Conservation (phyloP, 345 rosid species). For the Syzygium oleosum region DNA sequence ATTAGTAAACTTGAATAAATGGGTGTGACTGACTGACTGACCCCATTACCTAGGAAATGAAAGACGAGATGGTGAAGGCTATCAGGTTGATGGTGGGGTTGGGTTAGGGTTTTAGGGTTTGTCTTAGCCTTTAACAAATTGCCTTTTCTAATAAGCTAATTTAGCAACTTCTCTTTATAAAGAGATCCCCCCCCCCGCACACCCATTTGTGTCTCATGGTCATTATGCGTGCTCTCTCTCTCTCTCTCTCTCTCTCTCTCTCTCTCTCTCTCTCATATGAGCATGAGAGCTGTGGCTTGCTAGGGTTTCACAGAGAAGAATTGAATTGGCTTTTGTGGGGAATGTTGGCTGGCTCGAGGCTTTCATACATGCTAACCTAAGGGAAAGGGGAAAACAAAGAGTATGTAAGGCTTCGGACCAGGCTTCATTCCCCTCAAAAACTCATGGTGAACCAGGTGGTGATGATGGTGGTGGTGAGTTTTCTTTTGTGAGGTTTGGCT, state of each 20-base stretch:
- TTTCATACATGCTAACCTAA: neutral
- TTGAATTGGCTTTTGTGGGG: constrained; percentile 17
- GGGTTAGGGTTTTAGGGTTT: neutral
- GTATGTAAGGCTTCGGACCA: constrained; percentile 27
- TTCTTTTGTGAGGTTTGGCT: neutral
- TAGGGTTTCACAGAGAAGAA: neutral
- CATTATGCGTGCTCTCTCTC: neutral
- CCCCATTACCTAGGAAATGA: constrained; percentile 29
- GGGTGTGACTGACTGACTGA: neutral
- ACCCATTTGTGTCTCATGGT: neutral
- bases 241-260: neutral
- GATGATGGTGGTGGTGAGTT: neutral
- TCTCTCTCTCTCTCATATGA: neutral
- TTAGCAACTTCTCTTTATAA: constrained; percentile 2
- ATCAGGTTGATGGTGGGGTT: neutral
- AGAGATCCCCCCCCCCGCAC: neutral
- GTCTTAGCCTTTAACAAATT: neutral
- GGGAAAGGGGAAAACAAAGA: neutral
- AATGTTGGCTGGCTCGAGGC: constrained; percentile 39
- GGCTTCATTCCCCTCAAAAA: constrained; percentile 45
- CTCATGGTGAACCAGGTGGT: neutral
- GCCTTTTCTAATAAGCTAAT: constrained; percentile 3
- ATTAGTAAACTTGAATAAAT: neutral
- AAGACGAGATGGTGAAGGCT: constrained; percentile 4
- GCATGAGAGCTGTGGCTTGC: neutral